Conservation (phyloP, 2,329 filamentous ascomycete genomes). For the Penicillium sp. region DNA sequence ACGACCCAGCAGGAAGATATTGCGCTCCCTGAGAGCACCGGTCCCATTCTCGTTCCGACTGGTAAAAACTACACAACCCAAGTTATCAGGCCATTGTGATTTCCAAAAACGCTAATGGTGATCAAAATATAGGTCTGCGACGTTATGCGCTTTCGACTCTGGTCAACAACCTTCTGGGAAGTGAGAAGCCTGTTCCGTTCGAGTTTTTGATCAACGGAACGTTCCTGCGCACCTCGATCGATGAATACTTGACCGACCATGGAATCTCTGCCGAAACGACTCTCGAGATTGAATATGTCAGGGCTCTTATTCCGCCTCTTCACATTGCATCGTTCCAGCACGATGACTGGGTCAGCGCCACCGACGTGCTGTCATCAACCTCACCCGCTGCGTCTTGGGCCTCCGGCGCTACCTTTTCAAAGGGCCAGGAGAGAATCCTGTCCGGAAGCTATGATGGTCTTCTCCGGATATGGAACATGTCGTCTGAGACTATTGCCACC, state of each 20-base stretch:
- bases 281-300: constrained; percentile 87
- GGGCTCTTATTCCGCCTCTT: constrained; percentile 83
- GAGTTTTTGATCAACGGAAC: constrained; percentile 95
- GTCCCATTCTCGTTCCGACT: constrained; percentile 60
- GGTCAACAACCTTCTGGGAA: constrained; percentile 62
- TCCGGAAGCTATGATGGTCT: constrained; percentile 93
- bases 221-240: constrained; percentile 84
- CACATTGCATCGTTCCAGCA: constrained; percentile 94
- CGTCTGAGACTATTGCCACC: constrained; percentile 79
- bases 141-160: constrained; percentile 64
- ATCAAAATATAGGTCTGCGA: constrained; percentile 49
- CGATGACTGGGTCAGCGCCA: constrained; percentile 91
- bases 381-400: constrained; percentile 64
- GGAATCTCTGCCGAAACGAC: constrained; percentile 88
- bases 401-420: constrained; percentile 46
- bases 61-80: constrained; percentile 41
- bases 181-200: constrained; percentile 59
- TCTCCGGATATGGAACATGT: constrained; percentile 84
- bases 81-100: background rate
- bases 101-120: constrained; percentile 15
- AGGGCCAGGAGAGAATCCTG: constrained; percentile 72
- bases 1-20: constrained; percentile 56
- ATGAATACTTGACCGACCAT: constrained; percentile 83
- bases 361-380: constrained; percentile 75
- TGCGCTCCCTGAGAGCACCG: constrained; percentile 56